Percentiles rank a stretch among this genome's conserved stretches.
phyloP scores from a whole-genome alignment of 1,284 basidiomycete species.

The Rhodotorula sp. region DNA sequence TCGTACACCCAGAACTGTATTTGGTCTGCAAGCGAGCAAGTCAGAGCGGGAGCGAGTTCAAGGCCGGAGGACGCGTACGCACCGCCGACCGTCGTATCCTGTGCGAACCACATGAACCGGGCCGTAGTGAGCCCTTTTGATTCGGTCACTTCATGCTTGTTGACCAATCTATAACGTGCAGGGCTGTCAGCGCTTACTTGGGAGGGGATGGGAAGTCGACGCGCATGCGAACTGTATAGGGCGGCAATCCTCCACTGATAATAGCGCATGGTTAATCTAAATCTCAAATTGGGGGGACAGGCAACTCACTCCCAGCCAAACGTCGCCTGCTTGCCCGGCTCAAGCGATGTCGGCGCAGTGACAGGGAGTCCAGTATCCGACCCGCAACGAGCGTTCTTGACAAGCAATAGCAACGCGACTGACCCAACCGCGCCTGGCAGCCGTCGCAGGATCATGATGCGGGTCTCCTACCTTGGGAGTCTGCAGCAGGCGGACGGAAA shows the following conservation, averaged over 20 bases:
- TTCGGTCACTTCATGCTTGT: constrained; percentile 1
- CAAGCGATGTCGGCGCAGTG: neutral
- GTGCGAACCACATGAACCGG: neutral
- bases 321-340: neutral
- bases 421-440: too few relatives aligned
- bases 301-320: constrained; percentile 1
- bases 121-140: neutral
- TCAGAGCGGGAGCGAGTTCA: neutral
- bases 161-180: constrained; percentile 1
- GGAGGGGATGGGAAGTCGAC: neutral
- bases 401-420: neutral
- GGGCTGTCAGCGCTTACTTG: neutral
- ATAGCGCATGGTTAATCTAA: neutral
- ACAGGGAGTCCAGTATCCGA: neutral
- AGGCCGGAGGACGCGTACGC: neutral
- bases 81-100: constrained; percentile 7
- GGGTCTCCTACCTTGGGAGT: too few relatives aligned
- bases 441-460: too few relatives aligned
- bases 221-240: constrained; percentile 9
- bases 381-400: too few relatives aligned
- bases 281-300: too few relatives aligned
- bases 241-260: neutral
- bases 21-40: neutral
- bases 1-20: constrained; percentile 24
- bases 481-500: neutral